Evolutionary conservation across 192 early-diverging fungal species (phyloP), one percentile per base, ranked within the genome.

Genomic region (Coemansia erecta): DNA sequence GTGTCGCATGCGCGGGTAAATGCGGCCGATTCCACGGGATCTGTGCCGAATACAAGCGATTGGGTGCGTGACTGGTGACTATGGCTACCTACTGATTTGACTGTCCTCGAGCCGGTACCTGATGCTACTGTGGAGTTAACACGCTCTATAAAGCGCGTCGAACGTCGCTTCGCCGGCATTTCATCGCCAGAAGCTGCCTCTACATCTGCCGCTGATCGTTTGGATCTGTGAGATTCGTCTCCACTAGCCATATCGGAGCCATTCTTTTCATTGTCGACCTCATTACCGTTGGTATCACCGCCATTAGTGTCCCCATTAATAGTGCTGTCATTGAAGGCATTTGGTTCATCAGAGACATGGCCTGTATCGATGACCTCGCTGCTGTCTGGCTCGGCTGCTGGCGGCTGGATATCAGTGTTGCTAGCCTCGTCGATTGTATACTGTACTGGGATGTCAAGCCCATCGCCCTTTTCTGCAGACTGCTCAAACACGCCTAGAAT

Each of bases 111-210:
- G 28, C 53, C 35, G 4, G 22, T 40, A 0, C 47, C 53, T 13
- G 35, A n/a, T 14, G 52, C 18, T 2, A 47, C 60, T 11, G 31
- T 21, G 2, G 49, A 55, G 17, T 49, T 31, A 8, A 66, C 45
- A 8, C 76, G 70, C 39, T 78, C 76, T 10, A 60, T 72, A 59
- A 78, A 78, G 23, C 76, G 53, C 17, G 70, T 63, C 23, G 76
- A 78, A 28, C 76, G 59, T n/a, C 76, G 65, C 22, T 78, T 78
- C 10, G 52, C 59, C 12, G 76, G 76, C 51, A 69, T 62, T 33
- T 78, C 76, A 37, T 78, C 76, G 14, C 66, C 70, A n/a, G 76
- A 78, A 13, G 39, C 49, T 31, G 75, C 66, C 42, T 67, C 61
- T 4, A 43, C 10, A 12, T 56, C 54, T 0, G 35, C 23, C 8